These are phyloP conservation scores for Setomelanomma holmii DNA, from an alignment of 2,329 filamentous ascomycete species.

Conservation along the genomic window DNA sequence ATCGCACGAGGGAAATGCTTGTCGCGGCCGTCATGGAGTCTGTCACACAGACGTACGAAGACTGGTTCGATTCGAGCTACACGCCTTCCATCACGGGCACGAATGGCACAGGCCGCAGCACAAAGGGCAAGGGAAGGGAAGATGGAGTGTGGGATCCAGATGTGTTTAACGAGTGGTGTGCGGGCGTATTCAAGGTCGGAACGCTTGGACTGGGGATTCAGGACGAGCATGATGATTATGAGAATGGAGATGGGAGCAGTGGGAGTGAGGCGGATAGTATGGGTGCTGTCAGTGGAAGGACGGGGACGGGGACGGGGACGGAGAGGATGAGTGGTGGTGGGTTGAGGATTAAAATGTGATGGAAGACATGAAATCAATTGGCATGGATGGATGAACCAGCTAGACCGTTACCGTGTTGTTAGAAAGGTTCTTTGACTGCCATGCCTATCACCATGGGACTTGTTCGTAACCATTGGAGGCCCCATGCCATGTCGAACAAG, in stretches of 20 bases:
- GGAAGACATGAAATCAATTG: too few species aligned
- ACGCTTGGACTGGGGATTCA: slow-evolving; percentile 45
- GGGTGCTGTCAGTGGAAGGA: slow-evolving; percentile 29
- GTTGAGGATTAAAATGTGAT: slow-evolving; percentile 41
- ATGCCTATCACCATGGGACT: too few species aligned
- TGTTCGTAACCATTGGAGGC: too few species aligned
- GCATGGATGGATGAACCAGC: too few species aligned
- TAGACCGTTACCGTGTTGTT: too few species aligned
- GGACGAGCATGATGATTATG: slow-evolving; percentile 20
- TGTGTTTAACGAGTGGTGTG: slow-evolving; percentile 69
- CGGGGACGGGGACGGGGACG: too few species aligned
- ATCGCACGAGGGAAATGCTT: slow-evolving; percentile 69
- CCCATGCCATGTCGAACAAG: too few species aligned
- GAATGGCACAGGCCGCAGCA: slow-evolving; percentile 25
- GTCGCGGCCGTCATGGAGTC: slow-evolving; percentile 71
- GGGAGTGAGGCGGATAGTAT: slow-evolving; percentile 39
- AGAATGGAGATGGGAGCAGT: slow-evolving; percentile 38
- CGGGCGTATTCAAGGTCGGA: slow-evolving; percentile 65
- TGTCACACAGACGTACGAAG: slow-evolving; percentile 68
- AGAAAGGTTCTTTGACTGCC: too few species aligned
- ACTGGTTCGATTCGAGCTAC: slow-evolving; percentile 65
- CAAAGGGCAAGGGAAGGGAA: slow-evolving; percentile 61
- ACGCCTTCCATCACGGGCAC: slow-evolving; percentile 24
- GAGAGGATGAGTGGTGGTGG: slow-evolving; percentile 35
- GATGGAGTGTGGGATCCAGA: slow-evolving; percentile 71